These are phyloP conservation scores for Talaromyces marneffei DNA, from an alignment of 2,329 filamentous ascomycete species.

Conservation along the genomic window DNA sequence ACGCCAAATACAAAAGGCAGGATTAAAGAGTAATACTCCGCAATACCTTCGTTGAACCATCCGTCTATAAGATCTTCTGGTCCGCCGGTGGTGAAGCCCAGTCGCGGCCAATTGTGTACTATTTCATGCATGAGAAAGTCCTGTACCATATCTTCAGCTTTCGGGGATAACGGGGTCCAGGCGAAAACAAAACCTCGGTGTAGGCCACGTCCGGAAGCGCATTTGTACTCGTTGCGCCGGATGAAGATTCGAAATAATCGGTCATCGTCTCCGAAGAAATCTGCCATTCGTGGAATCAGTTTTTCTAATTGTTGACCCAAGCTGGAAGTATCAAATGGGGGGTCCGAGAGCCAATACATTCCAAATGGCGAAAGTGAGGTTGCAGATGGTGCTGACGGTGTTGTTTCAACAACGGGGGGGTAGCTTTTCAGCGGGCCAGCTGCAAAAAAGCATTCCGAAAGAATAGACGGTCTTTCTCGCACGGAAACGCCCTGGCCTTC, in stretches of 20 bases:
- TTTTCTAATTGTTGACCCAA: not conserved
- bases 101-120: not conserved
- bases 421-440: not conserved
- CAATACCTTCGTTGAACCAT: constrained; percentile 7
- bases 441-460: constrained; percentile 2
- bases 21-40: constrained; percentile 3
- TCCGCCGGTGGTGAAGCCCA: not conserved
- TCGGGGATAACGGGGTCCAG: not conserved
- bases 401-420: not conserved
- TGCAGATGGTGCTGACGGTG: not conserved
- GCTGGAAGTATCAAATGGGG: not conserved
- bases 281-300: not conserved
- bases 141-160: not conserved
- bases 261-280: not conserved
- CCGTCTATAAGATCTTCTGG: constrained; percentile 4
- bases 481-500: not conserved
- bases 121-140: constrained; percentile 5
- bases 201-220: not conserved
- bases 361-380: not conserved
- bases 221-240: constrained; percentile 1
- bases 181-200: not conserved
- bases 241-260: not conserved
- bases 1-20: not conserved
- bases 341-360: constrained; percentile 1
- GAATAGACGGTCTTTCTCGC: not conserved